Evolutionary conservation across 192 early-diverging fungal genomes (phyloP).

Genomic region (Coemansia biformis): DNA sequence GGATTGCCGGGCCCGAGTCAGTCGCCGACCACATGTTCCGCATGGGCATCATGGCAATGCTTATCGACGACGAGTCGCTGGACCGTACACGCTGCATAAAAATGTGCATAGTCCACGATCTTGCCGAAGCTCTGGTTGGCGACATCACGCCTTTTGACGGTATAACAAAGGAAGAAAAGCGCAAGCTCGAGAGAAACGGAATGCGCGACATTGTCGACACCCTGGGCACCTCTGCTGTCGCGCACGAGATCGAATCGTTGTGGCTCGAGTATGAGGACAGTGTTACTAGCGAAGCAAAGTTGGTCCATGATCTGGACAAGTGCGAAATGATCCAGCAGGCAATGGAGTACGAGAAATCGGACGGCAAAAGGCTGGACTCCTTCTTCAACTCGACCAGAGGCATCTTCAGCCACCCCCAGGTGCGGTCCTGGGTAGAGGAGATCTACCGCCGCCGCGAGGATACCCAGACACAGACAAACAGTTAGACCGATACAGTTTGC

Average conservation of each 20-base stretch:
- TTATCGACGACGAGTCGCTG: slow-evolving; percentile 65
- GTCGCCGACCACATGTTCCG: slow-evolving; percentile 96
- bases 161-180: slow-evolving; percentile 74
- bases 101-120: slow-evolving; percentile 91
- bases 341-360: slow-evolving; percentile 80
- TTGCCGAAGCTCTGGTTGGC: slow-evolving; percentile 70
- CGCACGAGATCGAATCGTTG: slow-evolving; percentile 66
- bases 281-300: slow-evolving; percentile 64
- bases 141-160: slow-evolving; percentile 86
- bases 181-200: slow-evolving; percentile 54
- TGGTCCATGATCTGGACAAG: slow-evolving; percentile 92
- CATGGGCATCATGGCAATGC: slow-evolving; percentile 84
- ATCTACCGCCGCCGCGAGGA: slow-evolving; percentile 54
- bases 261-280: slow-evolving; percentile 86
- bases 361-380: slow-evolving; percentile 57
- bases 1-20: slow-evolving; percentile 68
- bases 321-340: slow-evolving; percentile 96
- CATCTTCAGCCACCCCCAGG: slow-evolving; percentile 78
- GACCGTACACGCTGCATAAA: slow-evolving; percentile 70
- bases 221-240: slow-evolving; percentile 53
- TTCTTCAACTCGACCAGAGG: slow-evolving; percentile 80
- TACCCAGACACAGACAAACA: too few relatives aligned
- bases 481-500: too few relatives aligned
- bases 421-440: slow-evolving; percentile 78
- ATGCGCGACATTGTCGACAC: slow-evolving; percentile 52